These are phyloP conservation scores for Pythium oligandrum DNA, from an alignment of 352 stramenopile genomes.

Conservation along the genomic window DNA sequence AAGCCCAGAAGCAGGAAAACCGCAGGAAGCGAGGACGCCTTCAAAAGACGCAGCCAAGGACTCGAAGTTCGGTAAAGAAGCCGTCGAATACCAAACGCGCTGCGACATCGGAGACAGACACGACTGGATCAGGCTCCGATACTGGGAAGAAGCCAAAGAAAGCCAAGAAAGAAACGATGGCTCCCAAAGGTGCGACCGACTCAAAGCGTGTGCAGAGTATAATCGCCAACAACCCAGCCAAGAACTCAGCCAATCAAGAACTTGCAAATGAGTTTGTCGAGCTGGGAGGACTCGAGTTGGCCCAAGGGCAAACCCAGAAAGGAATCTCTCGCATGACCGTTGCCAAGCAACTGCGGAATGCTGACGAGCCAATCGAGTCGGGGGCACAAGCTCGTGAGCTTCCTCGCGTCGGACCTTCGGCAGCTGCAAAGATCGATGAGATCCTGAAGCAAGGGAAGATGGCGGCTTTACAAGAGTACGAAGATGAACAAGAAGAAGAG, in stretches of 20 bases:
- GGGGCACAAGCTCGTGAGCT: constrained; percentile 20
- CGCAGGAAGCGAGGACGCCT: constrained; percentile 21
- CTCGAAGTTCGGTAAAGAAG: too few relatives aligned
- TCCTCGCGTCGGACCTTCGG: constrained; percentile 24
- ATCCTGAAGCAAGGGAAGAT: constrained; percentile 30
- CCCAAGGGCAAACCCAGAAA: constrained; percentile 28
- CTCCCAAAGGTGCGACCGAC: background rate
- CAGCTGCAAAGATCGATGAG: constrained; percentile 35
- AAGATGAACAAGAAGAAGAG: background rate
- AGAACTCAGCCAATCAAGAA: constrained; percentile 29
- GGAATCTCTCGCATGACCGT: constrained; percentile 36
- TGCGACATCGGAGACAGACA: background rate
- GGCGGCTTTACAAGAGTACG: constrained; percentile 19
- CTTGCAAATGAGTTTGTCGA: constrained; percentile 43
- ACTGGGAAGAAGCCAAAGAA: constrained; percentile 1
- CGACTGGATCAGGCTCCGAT: background rate
- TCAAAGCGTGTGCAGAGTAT: constrained; percentile 21
- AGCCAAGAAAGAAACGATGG: background rate
- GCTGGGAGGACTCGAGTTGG: constrained; percentile 27
- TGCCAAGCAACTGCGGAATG: constrained; percentile 33
- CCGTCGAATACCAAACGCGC: background rate
- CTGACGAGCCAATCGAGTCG: constrained; percentile 22
- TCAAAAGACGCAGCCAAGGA: constrained; percentile 1
- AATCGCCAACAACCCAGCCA: constrained; percentile 32
- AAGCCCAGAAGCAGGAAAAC: constrained; percentile 29